A percentile compares a stretch with the other conserved stretches of the same genome.
phyloP scores from a whole-genome alignment of 352 stramenopile species.

The Globisporangium cystogenes region DNA sequence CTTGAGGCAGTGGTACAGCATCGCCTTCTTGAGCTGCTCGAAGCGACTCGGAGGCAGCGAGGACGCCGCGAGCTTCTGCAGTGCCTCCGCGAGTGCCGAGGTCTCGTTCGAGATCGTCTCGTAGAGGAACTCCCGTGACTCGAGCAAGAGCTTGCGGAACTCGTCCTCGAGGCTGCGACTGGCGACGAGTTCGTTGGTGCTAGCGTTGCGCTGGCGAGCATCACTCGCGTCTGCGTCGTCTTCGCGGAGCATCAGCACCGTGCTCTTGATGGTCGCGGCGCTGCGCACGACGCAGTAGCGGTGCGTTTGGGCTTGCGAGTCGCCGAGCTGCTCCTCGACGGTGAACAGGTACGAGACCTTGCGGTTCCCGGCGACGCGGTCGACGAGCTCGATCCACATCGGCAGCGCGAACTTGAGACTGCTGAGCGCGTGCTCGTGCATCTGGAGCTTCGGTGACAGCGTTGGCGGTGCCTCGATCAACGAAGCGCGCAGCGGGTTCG shows the following conservation, averaged over 20 bases:
- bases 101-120: slow-evolving; percentile 57
- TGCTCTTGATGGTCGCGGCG: slow-evolving; percentile 55
- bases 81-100: slow-evolving; percentile 25
- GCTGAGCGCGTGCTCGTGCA: slow-evolving; percentile 22
- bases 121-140: slow-evolving; percentile 68
- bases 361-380: slow-evolving; percentile 41
- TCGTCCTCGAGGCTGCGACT: slow-evolving; percentile 16
- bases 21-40: slow-evolving; percentile 28
- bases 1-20: slow-evolving; percentile 57
- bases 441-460: slow-evolving; percentile 12
- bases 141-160: slow-evolving; percentile 46
- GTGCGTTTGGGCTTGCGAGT: background rate
- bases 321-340: slow-evolving; percentile 25
- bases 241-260: slow-evolving; percentile 35
- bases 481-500: background rate
- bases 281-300: slow-evolving; percentile 41
- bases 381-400: slow-evolving; percentile 72
- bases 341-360: slow-evolving; percentile 67
- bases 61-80: slow-evolving; percentile 40
- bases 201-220: slow-evolving; percentile 27
- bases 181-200: slow-evolving; percentile 12
- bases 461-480: background rate
- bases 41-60: slow-evolving; percentile 1
- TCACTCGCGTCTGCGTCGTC: slow-evolving; percentile 12
- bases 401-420: slow-evolving; percentile 48